Base-by-base conservation (phyloP, 2,329 filamentous ascomycete species). In the Corynespora cassiicola region DNA sequence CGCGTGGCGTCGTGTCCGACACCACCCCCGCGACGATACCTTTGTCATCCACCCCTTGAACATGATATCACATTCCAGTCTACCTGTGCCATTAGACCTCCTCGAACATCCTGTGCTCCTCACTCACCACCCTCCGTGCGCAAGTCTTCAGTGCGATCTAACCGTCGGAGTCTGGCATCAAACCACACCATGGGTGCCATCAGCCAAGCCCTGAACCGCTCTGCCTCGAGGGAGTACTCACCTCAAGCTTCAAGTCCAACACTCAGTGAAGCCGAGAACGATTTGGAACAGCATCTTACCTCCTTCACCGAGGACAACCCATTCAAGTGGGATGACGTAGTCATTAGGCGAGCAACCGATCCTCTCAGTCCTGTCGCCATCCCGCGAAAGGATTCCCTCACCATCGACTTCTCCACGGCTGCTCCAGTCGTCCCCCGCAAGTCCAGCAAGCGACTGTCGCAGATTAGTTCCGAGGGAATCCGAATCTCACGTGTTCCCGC, bases 251-350 rank as follows among this genome's bases (percentile, higher is more conserved):
- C 47, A 18, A 76, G 70, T 39, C 73, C 73, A n/a, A 75, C 73
- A 1, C 56, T 75, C 31, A 76, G 72, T 42, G 68, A 77, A 52
- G 73, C 72, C 7, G 72, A 72, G 47, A 50, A 63, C 9, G 72
- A 72, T 18, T 49, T 68, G 14, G 54, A 65, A 19, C 47, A 58
- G 25, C 52, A 62, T 15, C 27, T 47, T 31, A 54, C 44, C 11
- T 32, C 49, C 22, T 58, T 60, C 22, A 47, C 45, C 6, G 62
- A 63, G 22, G 40, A 53, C 27, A 47, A 52, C 30, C 50, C 51
- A 14, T 61, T 52, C 35, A 49, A 41, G 22, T 50, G 45, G 51
- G 45, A 56, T 20, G 52, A 56, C 7, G 28, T 52, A 12, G 31
- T 56, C 24, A 15, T 31, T 21, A 31, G 25, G 37, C 32, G 47